These are phyloP conservation scores for Dorcoceras hygrometricum DNA, from an alignment of 257 asterid genomes.

Conservation along the genomic window DNA sequence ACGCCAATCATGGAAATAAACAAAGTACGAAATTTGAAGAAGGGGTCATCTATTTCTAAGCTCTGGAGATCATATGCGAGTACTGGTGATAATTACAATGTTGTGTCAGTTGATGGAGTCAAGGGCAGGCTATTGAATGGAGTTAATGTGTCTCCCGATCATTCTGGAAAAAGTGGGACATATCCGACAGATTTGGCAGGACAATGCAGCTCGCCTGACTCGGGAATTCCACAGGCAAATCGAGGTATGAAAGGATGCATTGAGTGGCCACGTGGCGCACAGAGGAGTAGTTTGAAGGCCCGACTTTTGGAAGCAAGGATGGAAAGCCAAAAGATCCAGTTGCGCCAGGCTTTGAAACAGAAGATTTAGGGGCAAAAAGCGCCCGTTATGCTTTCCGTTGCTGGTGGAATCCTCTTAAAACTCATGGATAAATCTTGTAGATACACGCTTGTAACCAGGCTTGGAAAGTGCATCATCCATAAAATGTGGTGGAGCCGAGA, in stretches of 20 bases:
- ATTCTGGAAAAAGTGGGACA: conserved; percentile 41
- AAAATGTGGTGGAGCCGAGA: not conserved
- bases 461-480: not conserved
- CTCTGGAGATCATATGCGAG: conserved; percentile 37
- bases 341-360: conserved; percentile 89
- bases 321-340: conserved; percentile 84
- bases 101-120: conserved; percentile 39
- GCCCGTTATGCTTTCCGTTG: not conserved
- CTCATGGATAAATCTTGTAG: not conserved
- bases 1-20: conserved; percentile 31
- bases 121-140: conserved; percentile 47
- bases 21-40: conserved; percentile 37
- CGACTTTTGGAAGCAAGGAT: conserved; percentile 76
- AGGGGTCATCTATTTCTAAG: conserved; percentile 35
- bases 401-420: not conserved
- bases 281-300: conserved; percentile 68
- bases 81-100: conserved; percentile 40
- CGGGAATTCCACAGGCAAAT: conserved; percentile 52
- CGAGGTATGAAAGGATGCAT: conserved; percentile 86
- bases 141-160: conserved; percentile 45
- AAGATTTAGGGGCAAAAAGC: conserved; percentile 41
- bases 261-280: conserved; percentile 70
- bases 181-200: conserved; percentile 56
- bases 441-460: not conserved
- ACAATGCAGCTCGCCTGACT: conserved; percentile 68